phyloP scores from a whole-genome alignment of 306 rosid genomes.

The Cucurbita ficifolia region DNA sequence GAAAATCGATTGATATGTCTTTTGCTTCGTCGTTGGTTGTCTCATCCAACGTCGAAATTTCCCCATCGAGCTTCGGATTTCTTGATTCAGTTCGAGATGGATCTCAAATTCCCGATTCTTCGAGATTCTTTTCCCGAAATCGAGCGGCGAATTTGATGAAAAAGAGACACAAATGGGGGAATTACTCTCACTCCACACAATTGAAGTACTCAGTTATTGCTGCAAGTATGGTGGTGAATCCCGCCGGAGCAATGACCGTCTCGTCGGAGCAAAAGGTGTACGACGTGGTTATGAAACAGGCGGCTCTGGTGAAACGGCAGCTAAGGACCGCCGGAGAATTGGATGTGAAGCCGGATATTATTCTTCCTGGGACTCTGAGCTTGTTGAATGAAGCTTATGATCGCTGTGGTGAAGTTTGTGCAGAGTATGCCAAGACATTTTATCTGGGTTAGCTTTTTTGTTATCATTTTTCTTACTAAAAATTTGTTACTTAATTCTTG shows the following conservation, averaged over 20 bases:
- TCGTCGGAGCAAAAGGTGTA: conserved; percentile 61
- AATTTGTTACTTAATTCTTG: background rate
- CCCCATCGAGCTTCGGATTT: conserved; percentile 20
- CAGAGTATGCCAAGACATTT: conserved; percentile 93
- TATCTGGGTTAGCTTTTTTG: conserved; percentile 41
- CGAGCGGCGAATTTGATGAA: conserved; percentile 14
- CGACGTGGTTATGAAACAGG: conserved; percentile 60
- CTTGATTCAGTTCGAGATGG: conserved; percentile 37
- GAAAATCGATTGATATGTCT: conserved; percentile 32
- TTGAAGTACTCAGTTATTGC: conserved; percentile 21
- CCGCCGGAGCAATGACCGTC: conserved; percentile 33
- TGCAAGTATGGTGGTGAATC: conserved; percentile 49
- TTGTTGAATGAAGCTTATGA: conserved; percentile 60
- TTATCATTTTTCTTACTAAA: background rate
- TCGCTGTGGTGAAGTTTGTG: conserved; percentile 83
- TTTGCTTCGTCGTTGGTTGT: conserved; percentile 30
- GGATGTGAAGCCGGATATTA: conserved; percentile 39
- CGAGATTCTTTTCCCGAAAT: conserved; percentile 19
- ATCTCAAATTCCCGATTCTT: conserved; percentile 25
- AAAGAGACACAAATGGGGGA: conserved; percentile 23
- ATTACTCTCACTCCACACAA: conserved; percentile 24
- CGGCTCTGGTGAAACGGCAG: conserved; percentile 51
- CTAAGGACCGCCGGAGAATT: conserved; percentile 29
- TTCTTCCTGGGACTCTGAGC: conserved; percentile 44
- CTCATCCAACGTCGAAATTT: conserved; percentile 33